Evolutionary conservation across 2,329 filamentous ascomycete genomes (phyloP).

Genomic region (Alternaria dauci): DNA sequence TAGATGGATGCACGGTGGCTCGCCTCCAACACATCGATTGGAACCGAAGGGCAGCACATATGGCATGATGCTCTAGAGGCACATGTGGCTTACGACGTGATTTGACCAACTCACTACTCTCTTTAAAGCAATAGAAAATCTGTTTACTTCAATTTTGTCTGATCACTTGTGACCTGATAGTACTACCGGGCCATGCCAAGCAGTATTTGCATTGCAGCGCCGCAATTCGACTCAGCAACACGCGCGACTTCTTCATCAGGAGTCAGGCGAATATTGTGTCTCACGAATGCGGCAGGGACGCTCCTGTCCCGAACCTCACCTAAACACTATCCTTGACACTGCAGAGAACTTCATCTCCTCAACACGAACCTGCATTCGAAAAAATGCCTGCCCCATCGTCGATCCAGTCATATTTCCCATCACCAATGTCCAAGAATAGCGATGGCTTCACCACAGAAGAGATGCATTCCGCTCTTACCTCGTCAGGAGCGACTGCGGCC

Average conservation of each 20-base stretch:
- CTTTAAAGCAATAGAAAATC: constrained; percentile 28
- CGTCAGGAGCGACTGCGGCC: constrained; percentile 36
- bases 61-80: background rate
- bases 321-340: background rate
- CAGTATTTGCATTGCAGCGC: background rate
- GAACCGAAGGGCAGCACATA: background rate
- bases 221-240: background rate
- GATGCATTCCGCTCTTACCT: constrained; percentile 51
- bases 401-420: constrained; percentile 56
- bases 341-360: background rate
- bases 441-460: constrained; percentile 65
- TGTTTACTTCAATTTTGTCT: background rate
- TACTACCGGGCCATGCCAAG: background rate
- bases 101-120: constrained; percentile 40
- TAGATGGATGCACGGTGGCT: constrained; percentile 19
- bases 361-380: background rate
- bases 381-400: constrained; percentile 51
- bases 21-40: background rate
- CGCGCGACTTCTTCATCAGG: background rate
- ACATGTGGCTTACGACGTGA: background rate
- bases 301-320: background rate
- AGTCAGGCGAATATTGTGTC: background rate
- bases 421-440: constrained; percentile 43
- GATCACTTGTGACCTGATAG: background rate
- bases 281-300: background rate